phyloP scores from a whole-genome alignment of 768 basidiomycete genomes.

The Psilocybe cubensis region DNA sequence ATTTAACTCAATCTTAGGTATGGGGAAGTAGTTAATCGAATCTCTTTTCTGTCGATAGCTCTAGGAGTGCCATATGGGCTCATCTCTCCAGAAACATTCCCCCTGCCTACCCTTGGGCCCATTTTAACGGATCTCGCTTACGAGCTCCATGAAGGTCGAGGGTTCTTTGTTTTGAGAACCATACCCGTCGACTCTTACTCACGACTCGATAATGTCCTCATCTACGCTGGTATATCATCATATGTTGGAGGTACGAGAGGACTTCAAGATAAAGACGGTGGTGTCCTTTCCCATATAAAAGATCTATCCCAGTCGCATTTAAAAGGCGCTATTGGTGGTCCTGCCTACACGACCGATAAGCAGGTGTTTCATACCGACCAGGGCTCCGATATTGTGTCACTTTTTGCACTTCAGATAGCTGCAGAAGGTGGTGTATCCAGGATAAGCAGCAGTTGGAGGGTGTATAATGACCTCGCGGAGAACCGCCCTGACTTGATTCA shows the following conservation, averaged over 20 bases:
- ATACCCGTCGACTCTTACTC: slow-evolving; percentile 47
- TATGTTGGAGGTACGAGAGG: slow-evolving; percentile 21
- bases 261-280: slow-evolving; percentile 29
- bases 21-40: neutral
- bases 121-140: slow-evolving; percentile 37
- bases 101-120: slow-evolving; percentile 43
- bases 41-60: slow-evolving; percentile 17
- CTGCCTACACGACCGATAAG: slow-evolving; percentile 52
- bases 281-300: slow-evolving; percentile 50
- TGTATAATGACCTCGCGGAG: slow-evolving; percentile 51
- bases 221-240: slow-evolving; percentile 42
- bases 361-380: slow-evolving; percentile 54
- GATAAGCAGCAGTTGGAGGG: slow-evolving; percentile 46
- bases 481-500: slow-evolving; percentile 48
- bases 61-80: slow-evolving; percentile 30
- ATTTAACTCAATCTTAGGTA: neutral
- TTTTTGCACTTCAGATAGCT: slow-evolving; percentile 44
- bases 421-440: slow-evolving; percentile 48
- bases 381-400: slow-evolving; percentile 46
- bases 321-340: slow-evolving; percentile 39
- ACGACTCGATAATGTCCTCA: slow-evolving; percentile 40
- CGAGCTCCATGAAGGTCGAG: slow-evolving; percentile 47
- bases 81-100: slow-evolving; percentile 42
- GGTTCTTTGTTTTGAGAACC: slow-evolving; percentile 52
- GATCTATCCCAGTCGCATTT: slow-evolving; percentile 43